These are phyloP conservation scores for Aspergillus sp. DNA, from an alignment of 2,329 filamentous ascomycete genomes.

Conservation along the genomic window DNA sequence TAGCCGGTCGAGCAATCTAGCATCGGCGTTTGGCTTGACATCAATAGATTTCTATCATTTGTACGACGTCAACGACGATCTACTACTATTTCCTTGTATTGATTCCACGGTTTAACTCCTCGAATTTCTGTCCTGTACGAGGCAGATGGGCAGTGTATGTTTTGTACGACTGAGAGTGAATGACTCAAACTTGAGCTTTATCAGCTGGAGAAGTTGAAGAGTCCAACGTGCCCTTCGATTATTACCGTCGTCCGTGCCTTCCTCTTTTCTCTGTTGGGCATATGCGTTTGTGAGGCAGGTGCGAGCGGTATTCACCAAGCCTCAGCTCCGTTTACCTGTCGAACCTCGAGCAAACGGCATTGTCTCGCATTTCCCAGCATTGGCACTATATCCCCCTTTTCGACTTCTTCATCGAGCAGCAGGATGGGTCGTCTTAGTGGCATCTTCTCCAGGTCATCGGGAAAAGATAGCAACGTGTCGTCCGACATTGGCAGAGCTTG, in stretches of 20 bases:
- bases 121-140: constrained; percentile 15
- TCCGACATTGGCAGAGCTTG: constrained; percentile 7
- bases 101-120: constrained; percentile 1
- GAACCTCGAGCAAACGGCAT: not conserved
- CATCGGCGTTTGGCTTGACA: constrained; percentile 31
- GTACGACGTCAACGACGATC: constrained; percentile 14
- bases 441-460: constrained; percentile 17
- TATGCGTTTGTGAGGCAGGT: constrained; percentile 3
- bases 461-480: constrained; percentile 8
- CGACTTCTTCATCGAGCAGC: not conserved
- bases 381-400: not conserved
- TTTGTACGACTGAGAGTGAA: constrained; percentile 11
- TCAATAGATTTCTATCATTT: constrained; percentile 34
- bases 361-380: not conserved
- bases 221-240: not conserved
- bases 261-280: not conserved
- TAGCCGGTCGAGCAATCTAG: constrained; percentile 18
- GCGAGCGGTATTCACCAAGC: constrained; percentile 9
- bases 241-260: constrained; percentile 1
- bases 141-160: constrained; percentile 9
- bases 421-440: constrained; percentile 22
- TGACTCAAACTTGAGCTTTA: not conserved
- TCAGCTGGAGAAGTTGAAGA: not conserved
- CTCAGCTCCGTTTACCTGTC: not conserved
- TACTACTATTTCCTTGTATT: not conserved